Base-by-base conservation (phyloP, 2,329 filamentous ascomycete genomes). In the Orbilia ellipsospora region DNA sequence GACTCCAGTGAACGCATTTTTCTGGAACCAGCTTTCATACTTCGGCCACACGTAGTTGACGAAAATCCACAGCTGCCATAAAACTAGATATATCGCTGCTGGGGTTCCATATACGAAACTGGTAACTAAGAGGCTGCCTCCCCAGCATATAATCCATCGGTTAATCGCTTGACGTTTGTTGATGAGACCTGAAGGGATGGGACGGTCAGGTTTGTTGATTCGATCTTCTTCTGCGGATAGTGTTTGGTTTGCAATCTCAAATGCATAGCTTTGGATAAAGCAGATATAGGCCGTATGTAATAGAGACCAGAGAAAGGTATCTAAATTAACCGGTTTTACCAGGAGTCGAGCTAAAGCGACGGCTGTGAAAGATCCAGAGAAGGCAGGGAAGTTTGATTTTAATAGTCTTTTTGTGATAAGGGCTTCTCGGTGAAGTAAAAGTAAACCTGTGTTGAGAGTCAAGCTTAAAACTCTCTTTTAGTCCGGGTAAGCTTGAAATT, bases 191-290 rank as follows among this genome's bases (percentile, higher is more conserved):
- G 16, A 23, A 13, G 18, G 18, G 6, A 54, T 54, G 2, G 51
- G 51, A 2, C 51, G 16, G 26, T 2, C 5, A 4, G 51, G 51
- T 18, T 54, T 54, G 20, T 54, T 54, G 8, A 54, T 2, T 13
- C 12, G 10, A 28, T 54, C 51, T 28, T 54, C 51, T 28, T 54
- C 51, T 12, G 51, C 7, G 13, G 51, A 54, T 20, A 8, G n/a
- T 1, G 51, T 54, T 28, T 54, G 51, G 16, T 54, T 54, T 28
- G 51, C 51, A 28, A 54, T 54, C 10, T 54, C 51, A n/a, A 54
- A 54, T 13, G 26, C 20, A 12, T 54, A 54, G 51, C 8, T n/a
- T 5, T 13, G 26, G n/a, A 28, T 28, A 10, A 54, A 31, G n/a
- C 18, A 8, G 51, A 26, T 5, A 54, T 12, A 8, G 5, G 26